Evolutionary conservation across 106 monocot species (phyloP).

Genomic region (Dioscorea dumetorum): DNA sequence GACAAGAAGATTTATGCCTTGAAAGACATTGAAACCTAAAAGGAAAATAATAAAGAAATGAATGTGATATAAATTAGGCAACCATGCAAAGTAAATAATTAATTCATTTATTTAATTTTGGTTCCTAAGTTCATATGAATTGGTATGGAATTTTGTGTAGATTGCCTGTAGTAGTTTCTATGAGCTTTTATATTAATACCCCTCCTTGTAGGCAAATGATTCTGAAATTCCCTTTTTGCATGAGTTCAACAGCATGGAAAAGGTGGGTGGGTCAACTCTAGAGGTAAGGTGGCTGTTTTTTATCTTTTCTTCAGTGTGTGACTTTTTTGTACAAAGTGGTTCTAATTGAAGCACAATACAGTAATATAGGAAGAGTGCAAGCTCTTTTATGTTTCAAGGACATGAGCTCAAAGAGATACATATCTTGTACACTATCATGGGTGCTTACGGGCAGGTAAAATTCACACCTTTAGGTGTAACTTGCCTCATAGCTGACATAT

Average conservation of each 20-base stretch:
- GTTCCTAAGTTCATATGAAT: neutral
- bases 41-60: no score
- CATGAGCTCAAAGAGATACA: conserved; percentile 80
- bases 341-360: neutral
- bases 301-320: neutral
- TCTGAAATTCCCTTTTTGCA: conserved; percentile 90
- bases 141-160: neutral
- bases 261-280: conserved; percentile 42
- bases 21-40: no score
- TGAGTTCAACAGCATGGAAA: conserved; percentile 45
- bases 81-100: no score
- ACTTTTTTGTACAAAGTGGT: neutral
- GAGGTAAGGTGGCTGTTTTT: conserved; percentile 41
- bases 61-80: no score
- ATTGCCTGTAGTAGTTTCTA: no score
- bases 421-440: conserved; percentile 60
- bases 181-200: no score
- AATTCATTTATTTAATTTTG: no score
- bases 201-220: conserved; percentile 60
- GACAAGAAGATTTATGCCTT: no score
- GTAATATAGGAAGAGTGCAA: conserved; percentile 77
- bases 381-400: conserved; percentile 88
- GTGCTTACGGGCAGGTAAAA: conserved; percentile 68
- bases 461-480: no score
- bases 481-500: no score